Percentiles rank a stretch among this genome's conserved stretches.
These are phyloP conservation scores for Diaporthe citrichinensis DNA, from an alignment of 2,329 filamentous ascomycete species.

Conservation along the genomic window DNA sequence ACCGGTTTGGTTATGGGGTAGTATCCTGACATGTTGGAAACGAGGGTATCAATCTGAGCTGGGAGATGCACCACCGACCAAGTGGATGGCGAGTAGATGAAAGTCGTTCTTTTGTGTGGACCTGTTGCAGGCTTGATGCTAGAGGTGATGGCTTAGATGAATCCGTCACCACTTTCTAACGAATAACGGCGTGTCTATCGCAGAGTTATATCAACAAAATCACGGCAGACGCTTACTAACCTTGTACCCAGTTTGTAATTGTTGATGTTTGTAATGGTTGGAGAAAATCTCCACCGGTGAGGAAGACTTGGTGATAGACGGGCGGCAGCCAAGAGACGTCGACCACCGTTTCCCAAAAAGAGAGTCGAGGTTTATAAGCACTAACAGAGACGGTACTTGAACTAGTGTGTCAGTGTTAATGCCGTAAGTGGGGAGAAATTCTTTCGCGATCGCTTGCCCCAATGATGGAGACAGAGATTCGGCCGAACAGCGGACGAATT, in stretches of 20 bases:
- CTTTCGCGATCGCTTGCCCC: not conserved
- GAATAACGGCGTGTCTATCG: not conserved
- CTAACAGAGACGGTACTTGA: not conserved
- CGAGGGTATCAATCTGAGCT: not conserved
- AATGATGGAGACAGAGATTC: constrained; percentile 1
- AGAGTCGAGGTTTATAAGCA: not conserved
- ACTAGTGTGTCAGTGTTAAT: not conserved
- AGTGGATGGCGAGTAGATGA: not conserved
- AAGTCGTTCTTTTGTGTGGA: not conserved
- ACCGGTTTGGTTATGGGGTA: constrained; percentile 39
- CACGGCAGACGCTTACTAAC: constrained; percentile 6
- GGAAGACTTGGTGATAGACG: not conserved
- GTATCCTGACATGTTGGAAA: constrained; percentile 22
- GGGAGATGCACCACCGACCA: not conserved
- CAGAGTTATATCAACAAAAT: not conserved
- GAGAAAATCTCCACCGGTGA: not conserved
- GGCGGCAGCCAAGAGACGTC: not conserved
- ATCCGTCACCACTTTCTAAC: not conserved
- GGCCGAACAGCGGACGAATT: constrained; percentile 20
- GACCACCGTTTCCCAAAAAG: not conserved
- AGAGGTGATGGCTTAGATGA: not conserved
- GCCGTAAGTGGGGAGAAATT: constrained; percentile 10
- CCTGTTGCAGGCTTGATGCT: not conserved
- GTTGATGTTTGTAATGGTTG: not conserved
- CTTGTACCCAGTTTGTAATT: not conserved